Evolutionary conservation across 1,139 yeast species (phyloP).

Genomic region (Geotrichum citri-aurantii): DNA sequence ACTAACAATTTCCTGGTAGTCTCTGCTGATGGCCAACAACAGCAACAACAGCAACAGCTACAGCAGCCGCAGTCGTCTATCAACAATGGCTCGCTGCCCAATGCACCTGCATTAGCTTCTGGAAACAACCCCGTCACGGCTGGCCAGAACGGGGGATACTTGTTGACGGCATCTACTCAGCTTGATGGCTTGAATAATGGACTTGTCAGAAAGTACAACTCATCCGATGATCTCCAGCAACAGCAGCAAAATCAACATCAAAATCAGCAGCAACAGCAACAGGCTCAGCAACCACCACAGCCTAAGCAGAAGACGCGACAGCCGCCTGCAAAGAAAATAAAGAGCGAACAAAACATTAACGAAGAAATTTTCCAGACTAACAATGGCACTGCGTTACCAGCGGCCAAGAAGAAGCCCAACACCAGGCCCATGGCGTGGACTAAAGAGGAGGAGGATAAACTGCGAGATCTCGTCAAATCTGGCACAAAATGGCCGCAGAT

Average conservation of each 20-base stretch:
- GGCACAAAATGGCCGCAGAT: slow-evolving; percentile 34
- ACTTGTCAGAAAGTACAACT: neutral
- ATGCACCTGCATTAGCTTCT: neutral
- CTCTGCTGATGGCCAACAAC: neutral
- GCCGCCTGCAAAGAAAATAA: neutral
- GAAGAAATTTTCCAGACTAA: neutral
- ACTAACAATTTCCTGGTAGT: neutral
- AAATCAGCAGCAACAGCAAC: slow-evolving; percentile 4
- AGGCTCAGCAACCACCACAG: slow-evolving; percentile 1
- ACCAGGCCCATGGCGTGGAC: slow-evolving; percentile 29
- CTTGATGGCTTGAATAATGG: neutral
- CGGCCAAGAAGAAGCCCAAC: slow-evolving; percentile 2
- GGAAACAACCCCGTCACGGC: neutral
- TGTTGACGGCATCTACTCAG: slow-evolving; percentile 3
- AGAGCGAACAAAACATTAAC: neutral
- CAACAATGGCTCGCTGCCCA: slow-evolving; percentile 2
- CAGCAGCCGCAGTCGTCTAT: slow-evolving; percentile 1
- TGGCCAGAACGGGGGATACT: neutral
- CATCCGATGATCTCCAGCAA: neutral
- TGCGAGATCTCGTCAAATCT: slow-evolving; percentile 28
- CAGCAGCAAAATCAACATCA: neutral
- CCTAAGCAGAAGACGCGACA: neutral
- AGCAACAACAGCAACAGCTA: neutral
- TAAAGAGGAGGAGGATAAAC: slow-evolving; percentile 26
- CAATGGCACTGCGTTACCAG: neutral